Percentiles rank a stretch among this genome's conserved stretches.
Conservation (phyloP, 176 grass and related monocot genomes). For the Oryza australiensis region DNA sequence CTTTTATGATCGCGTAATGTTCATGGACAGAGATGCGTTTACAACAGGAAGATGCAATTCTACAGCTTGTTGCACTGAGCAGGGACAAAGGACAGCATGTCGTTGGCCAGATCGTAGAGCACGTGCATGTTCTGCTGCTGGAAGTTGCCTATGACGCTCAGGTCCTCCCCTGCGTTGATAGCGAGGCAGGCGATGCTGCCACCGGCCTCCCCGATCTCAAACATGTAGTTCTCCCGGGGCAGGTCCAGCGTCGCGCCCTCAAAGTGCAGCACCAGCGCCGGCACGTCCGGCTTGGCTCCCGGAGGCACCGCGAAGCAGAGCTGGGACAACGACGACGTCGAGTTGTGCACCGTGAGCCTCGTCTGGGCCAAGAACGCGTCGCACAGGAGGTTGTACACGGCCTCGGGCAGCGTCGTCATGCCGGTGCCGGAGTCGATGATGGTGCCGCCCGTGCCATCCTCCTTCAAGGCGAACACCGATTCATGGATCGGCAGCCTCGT, state of each 20-base stretch:
- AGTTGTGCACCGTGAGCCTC: conserved; percentile 36
- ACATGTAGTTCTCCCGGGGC: conserved; percentile 61
- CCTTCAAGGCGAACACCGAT: conserved; percentile 35
- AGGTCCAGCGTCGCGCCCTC: conserved; percentile 58
- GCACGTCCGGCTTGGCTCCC: conserved; percentile 20
- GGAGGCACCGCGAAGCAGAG: conserved; percentile 44
- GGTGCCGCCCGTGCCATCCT: conserved; percentile 41
- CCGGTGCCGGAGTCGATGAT: conserved; percentile 53
- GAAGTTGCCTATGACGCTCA: conserved; percentile 58
- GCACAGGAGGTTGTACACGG: conserved; percentile 27
- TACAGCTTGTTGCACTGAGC: conserved; percentile 42
- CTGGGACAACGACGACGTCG: conserved; percentile 17
- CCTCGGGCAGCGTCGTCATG: conserved; percentile 30
- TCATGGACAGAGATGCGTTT: no score
- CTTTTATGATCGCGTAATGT: neutral
- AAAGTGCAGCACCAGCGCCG: conserved; percentile 51
- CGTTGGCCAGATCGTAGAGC: conserved; percentile 50
- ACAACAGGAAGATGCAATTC: neutral
- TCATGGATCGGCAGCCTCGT: conserved; percentile 30
- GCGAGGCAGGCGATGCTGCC: conserved; percentile 18
- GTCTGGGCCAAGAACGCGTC: conserved; percentile 36
- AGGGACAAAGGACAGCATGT: conserved; percentile 47
- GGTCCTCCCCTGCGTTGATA: conserved; percentile 1
- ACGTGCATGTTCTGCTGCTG: conserved; percentile 76
- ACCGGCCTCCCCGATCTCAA: neutral